Conservation (phyloP, 78 protist species). For the Isochrysis galbana region DNA sequence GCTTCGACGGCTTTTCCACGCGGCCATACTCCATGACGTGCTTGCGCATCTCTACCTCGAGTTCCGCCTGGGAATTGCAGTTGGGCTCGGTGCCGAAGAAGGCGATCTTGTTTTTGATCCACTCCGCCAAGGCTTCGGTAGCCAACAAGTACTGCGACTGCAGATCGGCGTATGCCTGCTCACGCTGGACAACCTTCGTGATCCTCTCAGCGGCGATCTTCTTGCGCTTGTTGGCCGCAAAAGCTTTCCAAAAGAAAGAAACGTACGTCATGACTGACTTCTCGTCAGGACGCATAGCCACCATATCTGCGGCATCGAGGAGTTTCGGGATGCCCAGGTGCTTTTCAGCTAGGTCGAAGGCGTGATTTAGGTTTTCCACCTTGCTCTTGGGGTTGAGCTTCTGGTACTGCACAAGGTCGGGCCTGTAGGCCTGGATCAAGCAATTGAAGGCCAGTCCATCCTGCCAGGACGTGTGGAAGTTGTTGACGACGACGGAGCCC, state of each 20-base stretch:
- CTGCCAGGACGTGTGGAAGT: slow-evolving; percentile 45
- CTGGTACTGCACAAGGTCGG: slow-evolving; percentile 66
- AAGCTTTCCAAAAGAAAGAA: neutral
- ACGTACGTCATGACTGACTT: slow-evolving; percentile 79
- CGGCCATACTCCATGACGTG: slow-evolving; percentile 13
- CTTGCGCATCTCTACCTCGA: slow-evolving; percentile 2
- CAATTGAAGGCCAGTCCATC: slow-evolving; percentile 78
- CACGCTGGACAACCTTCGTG: slow-evolving; percentile 49
- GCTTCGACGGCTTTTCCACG: neutral
- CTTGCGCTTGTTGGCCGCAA: slow-evolving; percentile 59
- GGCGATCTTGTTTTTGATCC: neutral
- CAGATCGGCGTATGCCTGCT: slow-evolving; percentile 54
- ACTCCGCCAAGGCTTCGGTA: neutral
- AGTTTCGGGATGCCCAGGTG: slow-evolving; percentile 75
- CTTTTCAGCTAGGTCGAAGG: slow-evolving; percentile 78
- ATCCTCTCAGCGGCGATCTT: slow-evolving; percentile 69
- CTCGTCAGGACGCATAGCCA: slow-evolving; percentile 77
- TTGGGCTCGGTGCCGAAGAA: neutral
- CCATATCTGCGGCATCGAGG: slow-evolving; percentile 76
- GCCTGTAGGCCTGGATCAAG: slow-evolving; percentile 68
- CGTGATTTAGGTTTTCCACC: slow-evolving; percentile 66
- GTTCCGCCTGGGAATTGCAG: neutral
- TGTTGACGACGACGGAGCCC: neutral
- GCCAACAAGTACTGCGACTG: neutral
- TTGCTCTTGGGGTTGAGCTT: slow-evolving; percentile 52